Conservation (phyloP, 1,284 basidiomycete genomes). For the Tilletia indica region DNA sequence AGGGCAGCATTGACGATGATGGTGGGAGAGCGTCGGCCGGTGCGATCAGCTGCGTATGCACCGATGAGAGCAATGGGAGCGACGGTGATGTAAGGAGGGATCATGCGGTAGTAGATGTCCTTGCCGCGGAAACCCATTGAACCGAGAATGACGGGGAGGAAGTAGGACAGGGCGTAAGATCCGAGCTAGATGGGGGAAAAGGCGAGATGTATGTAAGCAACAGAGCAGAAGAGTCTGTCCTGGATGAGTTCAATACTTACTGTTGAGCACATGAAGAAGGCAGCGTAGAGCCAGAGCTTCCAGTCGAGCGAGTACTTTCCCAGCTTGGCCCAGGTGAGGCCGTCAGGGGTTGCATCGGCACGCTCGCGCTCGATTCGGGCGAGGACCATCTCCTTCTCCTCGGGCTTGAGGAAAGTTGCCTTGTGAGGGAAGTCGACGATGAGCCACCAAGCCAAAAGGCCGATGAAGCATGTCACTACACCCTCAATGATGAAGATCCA, state of each 20-base stretch:
- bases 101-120: slow-evolving; percentile 48
- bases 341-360: slow-evolving; percentile 57
- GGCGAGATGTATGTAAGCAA: slow-evolving; percentile 35
- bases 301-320: slow-evolving; percentile 53
- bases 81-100: slow-evolving; percentile 57
- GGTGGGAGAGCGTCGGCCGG: slow-evolving; percentile 53
- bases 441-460: slow-evolving; percentile 34
- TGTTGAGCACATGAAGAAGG: slow-evolving; percentile 55
- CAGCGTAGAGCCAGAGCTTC: slow-evolving; percentile 59
- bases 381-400: slow-evolving; percentile 56
- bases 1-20: slow-evolving; percentile 54
- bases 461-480: slow-evolving; percentile 34
- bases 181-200: slow-evolving; percentile 22
- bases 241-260: background rate
- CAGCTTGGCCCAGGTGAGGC: slow-evolving; percentile 55
- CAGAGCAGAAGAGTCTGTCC: slow-evolving; percentile 23
- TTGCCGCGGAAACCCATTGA: slow-evolving; percentile 55
- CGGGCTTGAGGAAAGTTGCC: slow-evolving; percentile 57
- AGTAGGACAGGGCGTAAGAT: slow-evolving; percentile 49
- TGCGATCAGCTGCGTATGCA: slow-evolving; percentile 56
- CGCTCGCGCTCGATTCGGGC: slow-evolving; percentile 59
- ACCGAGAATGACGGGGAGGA: slow-evolving; percentile 58
- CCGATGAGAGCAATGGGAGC: slow-evolving; percentile 41
- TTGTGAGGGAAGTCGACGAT: slow-evolving; percentile 60
- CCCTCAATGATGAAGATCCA: slow-evolving; percentile 45